Conservation (phyloP, 1,139 yeast genomes). For the Eremothecium sinecaudum region DNA sequence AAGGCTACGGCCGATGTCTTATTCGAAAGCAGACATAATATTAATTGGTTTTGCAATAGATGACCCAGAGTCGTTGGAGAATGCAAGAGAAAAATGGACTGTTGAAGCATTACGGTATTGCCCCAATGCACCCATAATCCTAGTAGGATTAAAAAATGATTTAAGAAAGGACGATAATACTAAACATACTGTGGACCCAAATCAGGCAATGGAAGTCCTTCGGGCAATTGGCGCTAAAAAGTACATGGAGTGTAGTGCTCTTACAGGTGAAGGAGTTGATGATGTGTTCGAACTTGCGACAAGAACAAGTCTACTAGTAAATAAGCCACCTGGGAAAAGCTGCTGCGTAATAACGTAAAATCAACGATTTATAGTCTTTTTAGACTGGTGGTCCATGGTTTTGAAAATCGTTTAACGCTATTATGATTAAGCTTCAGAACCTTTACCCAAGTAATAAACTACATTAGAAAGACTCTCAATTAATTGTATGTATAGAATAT, state of each 20-base stretch:
- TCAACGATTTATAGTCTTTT: too few species aligned
- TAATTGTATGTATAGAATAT: too few species aligned
- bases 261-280: constrained; percentile 76
- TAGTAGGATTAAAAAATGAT: constrained; percentile 67
- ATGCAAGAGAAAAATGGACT: constrained; percentile 66
- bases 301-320: constrained; percentile 49
- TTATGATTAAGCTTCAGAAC: too few species aligned
- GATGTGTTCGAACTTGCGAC: constrained; percentile 73
- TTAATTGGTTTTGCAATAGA: constrained; percentile 65
- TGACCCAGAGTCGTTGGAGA: constrained; percentile 58
- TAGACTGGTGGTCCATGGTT: too few species aligned
- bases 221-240: constrained; percentile 58
- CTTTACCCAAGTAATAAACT: too few species aligned
- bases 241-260: constrained; percentile 65
- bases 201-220: constrained; percentile 53
- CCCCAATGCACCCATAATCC: constrained; percentile 53
- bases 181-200: constrained; percentile 41
- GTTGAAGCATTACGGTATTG: constrained; percentile 60
- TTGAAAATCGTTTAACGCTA: too few species aligned
- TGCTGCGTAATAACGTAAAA: too few species aligned
- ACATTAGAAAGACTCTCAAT: too few species aligned
- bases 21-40: constrained; percentile 65
- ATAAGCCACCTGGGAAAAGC: constrained; percentile 34
- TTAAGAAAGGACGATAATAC: constrained; percentile 35
- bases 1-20: constrained; percentile 61